phyloP scores from a whole-genome alignment of 345 rosid species.

The Brassica juncea region DNA sequence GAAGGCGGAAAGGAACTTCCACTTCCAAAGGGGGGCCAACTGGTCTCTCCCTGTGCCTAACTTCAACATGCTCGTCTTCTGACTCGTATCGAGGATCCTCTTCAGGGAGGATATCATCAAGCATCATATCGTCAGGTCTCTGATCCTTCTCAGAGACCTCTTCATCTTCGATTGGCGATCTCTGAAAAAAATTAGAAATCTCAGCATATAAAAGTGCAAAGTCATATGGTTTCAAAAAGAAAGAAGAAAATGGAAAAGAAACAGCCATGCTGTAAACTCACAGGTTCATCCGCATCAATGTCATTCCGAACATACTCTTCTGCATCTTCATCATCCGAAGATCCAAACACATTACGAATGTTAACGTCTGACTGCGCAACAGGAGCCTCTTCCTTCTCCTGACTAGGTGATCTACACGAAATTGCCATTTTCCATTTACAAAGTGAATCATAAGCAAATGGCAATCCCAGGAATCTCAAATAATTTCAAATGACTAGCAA shows the following conservation, averaged over 20 bases:
- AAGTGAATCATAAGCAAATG: conserved; percentile 23
- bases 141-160: conserved; percentile 68
- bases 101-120: conserved; percentile 51
- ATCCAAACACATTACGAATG: conserved; percentile 98
- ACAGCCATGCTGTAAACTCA: conserved; percentile 37
- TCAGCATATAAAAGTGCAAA: conserved; percentile 1
- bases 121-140: conserved; percentile 68
- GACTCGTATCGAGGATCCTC: conserved; percentile 81
- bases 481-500: conserved; percentile 24
- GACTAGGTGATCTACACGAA: conserved; percentile 58
- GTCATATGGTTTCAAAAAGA: neutral
- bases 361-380: conserved; percentile 67
- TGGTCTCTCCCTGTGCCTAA: conserved; percentile 79
- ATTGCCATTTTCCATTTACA: conserved; percentile 22
- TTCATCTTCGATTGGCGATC: conserved; percentile 81
- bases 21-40: conserved; percentile 88
- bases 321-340: conserved; percentile 90
- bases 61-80: conserved; percentile 78
- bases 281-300: conserved; percentile 64
- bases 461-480: conserved; percentile 15
- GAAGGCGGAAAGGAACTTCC: conserved; percentile 77
- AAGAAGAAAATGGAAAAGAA: conserved; percentile 14
- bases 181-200: conserved; percentile 42
- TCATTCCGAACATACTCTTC: conserved; percentile 71
- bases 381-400: conserved; percentile 67